A percentile compares a stretch with the other conserved stretches of the same genome.
These are phyloP conservation scores for Chalara sp. DNA, from an alignment of 2,329 filamentous ascomycete genomes.

Conservation along the genomic window DNA sequence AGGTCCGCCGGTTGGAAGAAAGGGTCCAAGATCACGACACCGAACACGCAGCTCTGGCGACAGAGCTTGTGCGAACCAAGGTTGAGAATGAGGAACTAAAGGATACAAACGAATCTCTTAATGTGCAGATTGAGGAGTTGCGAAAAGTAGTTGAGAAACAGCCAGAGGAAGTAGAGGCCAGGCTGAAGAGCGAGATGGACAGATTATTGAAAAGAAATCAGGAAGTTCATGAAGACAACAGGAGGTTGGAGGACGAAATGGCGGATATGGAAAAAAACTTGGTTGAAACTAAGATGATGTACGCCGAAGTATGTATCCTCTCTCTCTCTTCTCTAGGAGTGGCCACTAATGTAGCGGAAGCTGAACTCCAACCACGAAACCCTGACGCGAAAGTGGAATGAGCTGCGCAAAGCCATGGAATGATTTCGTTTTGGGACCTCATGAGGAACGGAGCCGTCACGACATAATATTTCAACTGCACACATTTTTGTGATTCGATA, in stretches of 20 bases:
- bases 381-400: slow-evolving; percentile 70
- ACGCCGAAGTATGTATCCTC: slow-evolving; percentile 74
- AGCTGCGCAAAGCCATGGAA: slow-evolving; percentile 53
- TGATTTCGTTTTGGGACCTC: slow-evolving; percentile 1
- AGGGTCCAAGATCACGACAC: slow-evolving; percentile 80
- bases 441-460: not conserved
- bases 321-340: not conserved
- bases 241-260: slow-evolving; percentile 80
- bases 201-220: slow-evolving; percentile 86
- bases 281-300: slow-evolving; percentile 89
- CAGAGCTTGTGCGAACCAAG: slow-evolving; percentile 84
- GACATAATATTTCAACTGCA: not conserved
- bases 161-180: slow-evolving; percentile 77
- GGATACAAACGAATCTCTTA: slow-evolving; percentile 84
- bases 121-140: slow-evolving; percentile 77
- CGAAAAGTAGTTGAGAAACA: slow-evolving; percentile 84
- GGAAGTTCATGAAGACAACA: slow-evolving; percentile 91
- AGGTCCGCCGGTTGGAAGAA: slow-evolving; percentile 81
- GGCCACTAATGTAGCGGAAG: not conserved
- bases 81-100: slow-evolving; percentile 86
- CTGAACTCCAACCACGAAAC: slow-evolving; percentile 51
- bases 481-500: too few species aligned
- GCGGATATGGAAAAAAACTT: slow-evolving; percentile 86
- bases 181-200: slow-evolving; percentile 79
- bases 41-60: slow-evolving; percentile 86